Percentiles rank a stretch among this genome's conserved stretches.
These are phyloP conservation scores for Wickerhamiella musiphila DNA, from an alignment of 805 yeast genomes.

Conservation along the genomic window DNA sequence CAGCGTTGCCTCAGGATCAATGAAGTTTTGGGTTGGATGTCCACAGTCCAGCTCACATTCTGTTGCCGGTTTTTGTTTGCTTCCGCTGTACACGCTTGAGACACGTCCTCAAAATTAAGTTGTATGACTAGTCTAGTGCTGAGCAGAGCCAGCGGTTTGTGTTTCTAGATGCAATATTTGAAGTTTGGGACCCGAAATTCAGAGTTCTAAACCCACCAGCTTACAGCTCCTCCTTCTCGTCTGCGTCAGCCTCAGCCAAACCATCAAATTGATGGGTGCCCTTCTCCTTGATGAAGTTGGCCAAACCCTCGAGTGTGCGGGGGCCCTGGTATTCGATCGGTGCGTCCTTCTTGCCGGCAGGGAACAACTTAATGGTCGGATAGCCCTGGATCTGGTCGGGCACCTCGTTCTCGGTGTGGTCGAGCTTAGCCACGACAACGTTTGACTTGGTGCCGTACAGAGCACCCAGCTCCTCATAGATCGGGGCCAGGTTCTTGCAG, in stretches of 20 bases:
- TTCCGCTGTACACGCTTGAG: too few relatives aligned
- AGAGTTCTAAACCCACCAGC: background rate
- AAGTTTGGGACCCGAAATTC: too few relatives aligned
- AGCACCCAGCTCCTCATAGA: conserved; percentile 71
- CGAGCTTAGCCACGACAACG: conserved; percentile 69
- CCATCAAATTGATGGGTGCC: conserved; percentile 53
- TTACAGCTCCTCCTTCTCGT: conserved; percentile 15
- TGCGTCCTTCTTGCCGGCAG: conserved; percentile 58
- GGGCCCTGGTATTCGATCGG: conserved; percentile 51
- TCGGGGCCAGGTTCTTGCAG: conserved; percentile 81
- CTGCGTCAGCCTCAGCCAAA: conserved; percentile 18
- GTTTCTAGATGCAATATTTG: too few relatives aligned
- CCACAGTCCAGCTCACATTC: too few relatives aligned
- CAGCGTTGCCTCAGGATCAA: too few relatives aligned
- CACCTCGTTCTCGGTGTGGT: conserved; percentile 82
- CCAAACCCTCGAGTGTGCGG: conserved; percentile 57
- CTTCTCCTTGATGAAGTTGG: conserved; percentile 50
- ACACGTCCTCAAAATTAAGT: too few relatives aligned
- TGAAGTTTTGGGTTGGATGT: too few relatives aligned
- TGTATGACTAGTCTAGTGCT: too few relatives aligned
- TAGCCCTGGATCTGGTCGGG: conserved; percentile 63
- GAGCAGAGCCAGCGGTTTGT: too few relatives aligned
- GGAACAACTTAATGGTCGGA: conserved; percentile 83
- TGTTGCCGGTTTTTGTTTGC: background rate
- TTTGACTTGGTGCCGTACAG: conserved; percentile 35